Evolutionary conservation across 371 early-diverging fungal species (phyloP).

Genomic region (Zopfochytrium polystomum): DNA sequence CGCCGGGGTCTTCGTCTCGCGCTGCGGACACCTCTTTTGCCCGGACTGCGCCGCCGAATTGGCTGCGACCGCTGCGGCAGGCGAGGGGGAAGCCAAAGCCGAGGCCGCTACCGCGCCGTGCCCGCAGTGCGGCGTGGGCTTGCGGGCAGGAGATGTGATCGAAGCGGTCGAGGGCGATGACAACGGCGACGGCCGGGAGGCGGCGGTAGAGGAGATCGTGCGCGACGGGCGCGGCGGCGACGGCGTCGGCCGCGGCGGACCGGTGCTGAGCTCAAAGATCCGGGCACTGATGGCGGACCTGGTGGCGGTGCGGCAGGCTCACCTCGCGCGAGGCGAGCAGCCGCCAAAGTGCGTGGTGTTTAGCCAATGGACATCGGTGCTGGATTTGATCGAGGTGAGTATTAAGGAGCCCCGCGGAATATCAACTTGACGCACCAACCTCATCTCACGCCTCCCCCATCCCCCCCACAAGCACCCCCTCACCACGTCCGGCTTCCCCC

Average conservation of each 20-base stretch:
- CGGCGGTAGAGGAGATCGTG: too few relatives aligned
- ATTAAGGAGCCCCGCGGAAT: constrained; percentile 11
- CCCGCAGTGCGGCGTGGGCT: constrained; percentile 17
- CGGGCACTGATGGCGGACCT: constrained; percentile 52
- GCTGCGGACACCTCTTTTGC: constrained; percentile 45
- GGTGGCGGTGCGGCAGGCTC: constrained; percentile 12
- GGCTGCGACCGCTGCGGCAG: not conserved
- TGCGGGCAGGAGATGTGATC: constrained; percentile 15
- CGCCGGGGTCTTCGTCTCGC: constrained; percentile 23
- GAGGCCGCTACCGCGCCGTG: constrained; percentile 7
- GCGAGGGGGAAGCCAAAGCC: too few relatives aligned
- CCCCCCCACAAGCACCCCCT: constrained; percentile 42
- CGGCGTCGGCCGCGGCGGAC: too few relatives aligned
- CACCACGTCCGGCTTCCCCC: constrained; percentile 40
- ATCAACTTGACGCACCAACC: constrained; percentile 22
- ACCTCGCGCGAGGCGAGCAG: constrained; percentile 2
- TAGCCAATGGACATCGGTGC: constrained; percentile 77
- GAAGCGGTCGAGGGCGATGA: constrained; percentile 22
- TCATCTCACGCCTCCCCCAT: constrained; percentile 22
- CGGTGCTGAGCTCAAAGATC: constrained; percentile 53
- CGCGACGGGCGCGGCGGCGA: too few relatives aligned
- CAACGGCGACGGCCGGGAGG: not conserved
- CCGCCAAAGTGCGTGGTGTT: constrained; percentile 68
- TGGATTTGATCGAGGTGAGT: constrained; percentile 61
- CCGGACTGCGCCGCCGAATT: constrained; percentile 10